These are phyloP conservation scores for Laburnicola sp. DNA, from an alignment of 2,329 filamentous ascomycete species.

Conservation along the genomic window DNA sequence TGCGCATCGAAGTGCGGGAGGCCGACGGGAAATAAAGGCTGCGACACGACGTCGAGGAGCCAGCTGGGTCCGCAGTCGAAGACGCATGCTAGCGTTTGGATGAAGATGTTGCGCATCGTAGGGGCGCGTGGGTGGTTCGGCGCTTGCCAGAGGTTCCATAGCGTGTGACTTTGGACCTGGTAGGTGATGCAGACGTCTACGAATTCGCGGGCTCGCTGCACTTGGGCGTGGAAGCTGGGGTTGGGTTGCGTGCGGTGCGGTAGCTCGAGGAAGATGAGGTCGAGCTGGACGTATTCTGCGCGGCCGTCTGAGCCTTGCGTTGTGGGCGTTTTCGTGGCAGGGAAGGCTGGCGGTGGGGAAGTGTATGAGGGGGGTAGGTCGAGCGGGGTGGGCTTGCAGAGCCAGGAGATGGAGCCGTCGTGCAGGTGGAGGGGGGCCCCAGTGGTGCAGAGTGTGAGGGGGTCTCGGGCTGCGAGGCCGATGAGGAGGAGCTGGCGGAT, in stretches of 20 bases:
- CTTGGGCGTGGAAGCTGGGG: slow-evolving; percentile 28
- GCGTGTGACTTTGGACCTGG: slow-evolving; percentile 23
- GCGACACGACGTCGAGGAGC: slow-evolving; percentile 41
- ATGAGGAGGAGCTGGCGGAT: slow-evolving; percentile 47
- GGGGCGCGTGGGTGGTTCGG: slow-evolving; percentile 40
- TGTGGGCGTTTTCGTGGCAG: slow-evolving; percentile 15
- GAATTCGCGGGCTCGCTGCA: slow-evolving; percentile 40
- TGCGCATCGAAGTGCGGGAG: slow-evolving; percentile 15
- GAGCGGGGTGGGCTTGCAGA: slow-evolving; percentile 32
- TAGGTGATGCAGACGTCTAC: slow-evolving; percentile 40
- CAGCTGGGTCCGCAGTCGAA: slow-evolving; percentile 47
- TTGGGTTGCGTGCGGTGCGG: slow-evolving; percentile 34
- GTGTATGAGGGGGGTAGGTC: slow-evolving; percentile 20
- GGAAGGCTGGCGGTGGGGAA: slow-evolving; percentile 8
- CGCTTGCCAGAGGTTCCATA: slow-evolving; percentile 34
- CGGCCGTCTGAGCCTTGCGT: slow-evolving; percentile 37
- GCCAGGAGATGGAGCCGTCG: slow-evolving; percentile 40
- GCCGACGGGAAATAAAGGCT: slow-evolving; percentile 25
- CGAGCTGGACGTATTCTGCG: slow-evolving; percentile 46
- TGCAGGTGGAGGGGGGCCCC: slow-evolving; percentile 37
- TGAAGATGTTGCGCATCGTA: slow-evolving; percentile 47
- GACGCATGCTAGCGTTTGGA: slow-evolving; percentile 47
- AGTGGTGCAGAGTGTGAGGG: slow-evolving; percentile 46
- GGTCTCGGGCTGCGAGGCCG: slow-evolving; percentile 47
- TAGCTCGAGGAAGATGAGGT: slow-evolving; percentile 46